phyloP scores from a whole-genome alignment of 139 green algal species.

The Deuterostichococcus epilithicus region DNA sequence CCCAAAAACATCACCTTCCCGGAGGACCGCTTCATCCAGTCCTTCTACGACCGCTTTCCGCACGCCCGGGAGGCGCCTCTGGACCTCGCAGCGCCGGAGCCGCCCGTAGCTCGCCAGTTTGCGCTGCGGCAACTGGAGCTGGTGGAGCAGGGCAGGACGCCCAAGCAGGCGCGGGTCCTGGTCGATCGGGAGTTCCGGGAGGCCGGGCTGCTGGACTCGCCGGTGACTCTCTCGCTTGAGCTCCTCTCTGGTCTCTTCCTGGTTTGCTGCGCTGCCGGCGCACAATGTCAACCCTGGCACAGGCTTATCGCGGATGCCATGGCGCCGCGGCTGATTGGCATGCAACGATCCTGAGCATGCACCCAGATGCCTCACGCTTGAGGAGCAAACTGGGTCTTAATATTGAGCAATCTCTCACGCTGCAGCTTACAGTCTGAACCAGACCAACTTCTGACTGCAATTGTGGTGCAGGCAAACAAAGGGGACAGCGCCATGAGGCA shows the following conservation, averaged over 20 bases:
- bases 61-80: constrained; percentile 24
- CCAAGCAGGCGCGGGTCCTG: background rate
- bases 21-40: constrained; percentile 26
- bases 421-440: no score
- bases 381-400: no score
- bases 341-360: no score
- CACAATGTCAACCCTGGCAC: no score
- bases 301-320: no score
- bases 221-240: no score
- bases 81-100: constrained; percentile 25
- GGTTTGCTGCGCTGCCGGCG: no score
- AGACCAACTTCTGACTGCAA: no score
- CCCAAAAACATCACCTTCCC: constrained; percentile 21
- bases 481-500: background rate
- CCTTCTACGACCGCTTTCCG: constrained; percentile 21
- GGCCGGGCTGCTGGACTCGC: background rate
- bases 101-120: constrained; percentile 21
- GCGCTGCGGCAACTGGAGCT: constrained; percentile 29
- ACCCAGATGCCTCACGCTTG: no score
- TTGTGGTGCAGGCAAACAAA: background rate
- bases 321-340: no score
- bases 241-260: no score
- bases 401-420: no score
- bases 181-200: background rate
- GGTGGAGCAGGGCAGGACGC: constrained; percentile 6